A percentile compares a stretch with the other conserved stretches of the same genome.
These are phyloP conservation scores for Malassezia psittaci DNA, from an alignment of 1,284 basidiomycete species.

Conservation along the genomic window DNA sequence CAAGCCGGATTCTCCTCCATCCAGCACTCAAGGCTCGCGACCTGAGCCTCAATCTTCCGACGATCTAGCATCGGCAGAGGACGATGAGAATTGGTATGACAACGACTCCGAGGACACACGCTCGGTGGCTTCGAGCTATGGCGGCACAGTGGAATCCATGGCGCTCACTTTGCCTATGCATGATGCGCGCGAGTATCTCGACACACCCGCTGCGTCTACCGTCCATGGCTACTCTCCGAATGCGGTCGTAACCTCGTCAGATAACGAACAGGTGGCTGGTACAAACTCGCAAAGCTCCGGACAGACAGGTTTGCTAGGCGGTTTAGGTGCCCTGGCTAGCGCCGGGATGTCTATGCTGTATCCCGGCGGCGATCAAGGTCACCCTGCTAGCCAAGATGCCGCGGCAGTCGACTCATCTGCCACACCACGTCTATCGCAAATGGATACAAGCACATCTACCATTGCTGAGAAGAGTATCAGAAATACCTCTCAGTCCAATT, in stretches of 20 bases:
- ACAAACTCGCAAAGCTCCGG: not conserved
- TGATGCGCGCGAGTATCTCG: slow-evolving; percentile 13
- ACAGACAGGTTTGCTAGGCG: not conserved
- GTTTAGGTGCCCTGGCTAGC: not conserved
- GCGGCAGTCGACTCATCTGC: not conserved
- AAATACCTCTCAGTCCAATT: not conserved
- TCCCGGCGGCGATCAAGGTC: not conserved
- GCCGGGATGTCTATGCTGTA: slow-evolving; percentile 7
- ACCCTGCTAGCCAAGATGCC: not conserved
- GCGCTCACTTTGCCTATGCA: slow-evolving; percentile 12
- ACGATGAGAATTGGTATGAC: not conserved
- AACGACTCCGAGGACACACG: not conserved
- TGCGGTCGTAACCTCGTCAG: not conserved
- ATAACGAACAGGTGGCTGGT: not conserved
- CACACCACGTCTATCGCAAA: not conserved
- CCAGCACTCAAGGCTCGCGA: too few species aligned
- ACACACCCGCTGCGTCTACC: not conserved
- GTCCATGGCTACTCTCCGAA: not conserved
- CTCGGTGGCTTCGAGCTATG: not conserved
- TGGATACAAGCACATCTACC: not conserved
- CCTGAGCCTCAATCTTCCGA: too few species aligned
- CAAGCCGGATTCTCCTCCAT: not conserved
- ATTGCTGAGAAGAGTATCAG: not conserved
- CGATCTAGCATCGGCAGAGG: not conserved
- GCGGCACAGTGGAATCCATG: slow-evolving; percentile 5